Evolutionary conservation across 169 alveolate species (phyloP).

Genomic region (Plasmodium fragile): DNA sequence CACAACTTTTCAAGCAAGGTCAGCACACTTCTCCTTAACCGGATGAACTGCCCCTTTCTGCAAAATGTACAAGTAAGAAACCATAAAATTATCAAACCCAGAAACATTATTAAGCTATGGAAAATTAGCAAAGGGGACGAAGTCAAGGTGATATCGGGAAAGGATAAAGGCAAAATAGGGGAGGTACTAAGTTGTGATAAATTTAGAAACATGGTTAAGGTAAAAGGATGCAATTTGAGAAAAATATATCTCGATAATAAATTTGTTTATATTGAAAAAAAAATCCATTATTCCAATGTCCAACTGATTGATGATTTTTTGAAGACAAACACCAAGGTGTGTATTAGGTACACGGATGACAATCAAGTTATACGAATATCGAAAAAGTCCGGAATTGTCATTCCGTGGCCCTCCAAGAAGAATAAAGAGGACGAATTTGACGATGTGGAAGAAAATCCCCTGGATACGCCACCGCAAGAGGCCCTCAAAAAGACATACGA

Average conservation of each 20-base stretch:
- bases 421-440: conserved; percentile 77
- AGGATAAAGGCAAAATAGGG: conserved; percentile 88
- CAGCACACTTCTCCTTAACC: not conserved
- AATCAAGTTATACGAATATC: conserved; percentile 86
- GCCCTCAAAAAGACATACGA: conserved; percentile 89
- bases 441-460: conserved; percentile 79
- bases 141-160: conserved; percentile 91
- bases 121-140: conserved; percentile 90
- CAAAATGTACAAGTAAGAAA: conserved; percentile 74
- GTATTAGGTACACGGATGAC: conserved; percentile 28
- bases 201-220: conserved; percentile 88
- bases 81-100: conserved; percentile 83
- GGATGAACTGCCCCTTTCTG: conserved; percentile 21
- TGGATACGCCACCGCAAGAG: conserved; percentile 90
- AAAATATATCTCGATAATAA: conserved; percentile 81
- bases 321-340: conserved; percentile 82
- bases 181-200: conserved; percentile 88
- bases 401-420: conserved; percentile 91
- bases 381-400: conserved; percentile 90
- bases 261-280: conserved; percentile 86
- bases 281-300: conserved; percentile 91
- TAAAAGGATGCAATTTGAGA: conserved; percentile 90
- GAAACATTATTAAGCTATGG: conserved; percentile 86
- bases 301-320: conserved; percentile 86
- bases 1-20: conserved; percentile 19